Conservation (phyloP, 2,329 filamentous ascomycete genomes). For the Pseudogymnoascus sp. region DNA sequence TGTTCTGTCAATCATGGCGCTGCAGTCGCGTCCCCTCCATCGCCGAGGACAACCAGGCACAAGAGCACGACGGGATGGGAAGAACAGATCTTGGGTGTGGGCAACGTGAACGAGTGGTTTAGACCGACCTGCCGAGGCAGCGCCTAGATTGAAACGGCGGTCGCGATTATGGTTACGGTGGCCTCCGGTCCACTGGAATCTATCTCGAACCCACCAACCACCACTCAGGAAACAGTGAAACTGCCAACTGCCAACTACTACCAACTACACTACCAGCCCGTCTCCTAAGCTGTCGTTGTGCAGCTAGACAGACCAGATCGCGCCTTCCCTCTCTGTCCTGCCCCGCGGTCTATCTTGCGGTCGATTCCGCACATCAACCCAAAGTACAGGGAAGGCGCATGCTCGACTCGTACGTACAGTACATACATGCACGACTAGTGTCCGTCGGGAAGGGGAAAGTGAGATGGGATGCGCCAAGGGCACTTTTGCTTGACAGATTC, state of each 20-base stretch:
- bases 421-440: not conserved
- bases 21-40: not conserved
- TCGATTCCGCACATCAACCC: not conserved
- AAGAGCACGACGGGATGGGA: not conserved
- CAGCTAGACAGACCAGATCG: not conserved
- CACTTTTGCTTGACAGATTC: not conserved
- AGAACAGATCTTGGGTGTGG: conserved; percentile 1
- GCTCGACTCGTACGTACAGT: not conserved
- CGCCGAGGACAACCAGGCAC: not conserved
- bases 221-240: not conserved
- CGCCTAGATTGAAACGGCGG: not conserved
- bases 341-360: not conserved
- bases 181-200: not conserved
- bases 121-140: not conserved
- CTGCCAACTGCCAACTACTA: not conserved
- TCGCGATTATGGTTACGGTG: not conserved
- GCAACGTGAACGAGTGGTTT: not conserved
- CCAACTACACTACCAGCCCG: not conserved
- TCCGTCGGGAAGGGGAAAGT: not conserved
- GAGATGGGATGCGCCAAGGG: not conserved
- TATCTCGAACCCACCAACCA: not conserved
- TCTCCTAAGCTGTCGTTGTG: not conserved
- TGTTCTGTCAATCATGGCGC: not conserved
- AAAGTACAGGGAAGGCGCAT: not conserved
- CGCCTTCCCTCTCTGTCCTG: not conserved